These are phyloP conservation scores for Closterium sp. DNA, from an alignment of 139 green algal species.

Conservation along the genomic window DNA sequence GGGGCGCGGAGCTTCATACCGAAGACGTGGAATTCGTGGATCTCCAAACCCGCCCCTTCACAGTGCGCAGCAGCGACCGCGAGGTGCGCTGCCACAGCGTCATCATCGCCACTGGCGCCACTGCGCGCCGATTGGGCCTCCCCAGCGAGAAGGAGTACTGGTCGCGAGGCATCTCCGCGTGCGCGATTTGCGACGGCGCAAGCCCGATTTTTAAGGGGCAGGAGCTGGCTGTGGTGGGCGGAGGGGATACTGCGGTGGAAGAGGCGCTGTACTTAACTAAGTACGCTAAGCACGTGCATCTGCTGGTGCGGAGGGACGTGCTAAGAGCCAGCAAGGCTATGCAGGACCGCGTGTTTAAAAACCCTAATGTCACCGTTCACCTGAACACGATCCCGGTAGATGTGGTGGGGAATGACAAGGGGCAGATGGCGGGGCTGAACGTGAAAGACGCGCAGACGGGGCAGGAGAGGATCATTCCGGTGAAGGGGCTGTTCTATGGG, in stretches of 20 bases:
- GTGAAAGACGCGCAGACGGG: slow-evolving; percentile 32
- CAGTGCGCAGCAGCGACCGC: slow-evolving; percentile 38
- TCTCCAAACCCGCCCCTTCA: slow-evolving; percentile 67
- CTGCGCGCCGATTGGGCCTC: slow-evolving; percentile 80
- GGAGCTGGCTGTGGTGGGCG: slow-evolving; percentile 92
- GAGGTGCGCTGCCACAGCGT: slow-evolving; percentile 74
- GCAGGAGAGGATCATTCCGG: slow-evolving; percentile 41
- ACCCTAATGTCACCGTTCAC: slow-evolving; percentile 48
- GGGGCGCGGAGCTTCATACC: slow-evolving; percentile 82
- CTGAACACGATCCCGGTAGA: slow-evolving; percentile 44
- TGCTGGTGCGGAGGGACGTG: slow-evolving; percentile 79
- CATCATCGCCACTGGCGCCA: slow-evolving; percentile 95
- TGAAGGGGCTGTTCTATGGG: slow-evolving; percentile 94
- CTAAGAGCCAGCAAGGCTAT: slow-evolving; percentile 90
- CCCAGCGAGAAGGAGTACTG: slow-evolving; percentile 89
- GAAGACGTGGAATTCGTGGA: slow-evolving; percentile 95
- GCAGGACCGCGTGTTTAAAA: slow-evolving; percentile 55
- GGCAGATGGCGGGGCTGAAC: slow-evolving; percentile 17
- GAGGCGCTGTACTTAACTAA: slow-evolving; percentile 98
- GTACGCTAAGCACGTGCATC: slow-evolving; percentile 89
- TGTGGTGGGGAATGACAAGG: slow-evolving; percentile 53
- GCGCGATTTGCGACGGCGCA: slow-evolving; percentile 95
- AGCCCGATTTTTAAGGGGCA: slow-evolving; percentile 57
- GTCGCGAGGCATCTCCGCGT: slow-evolving; percentile 90
- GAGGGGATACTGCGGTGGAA: slow-evolving; percentile 92